Conservation (phyloP, 2,329 filamentous ascomycete species). For the Stemphylium beticola region DNA sequence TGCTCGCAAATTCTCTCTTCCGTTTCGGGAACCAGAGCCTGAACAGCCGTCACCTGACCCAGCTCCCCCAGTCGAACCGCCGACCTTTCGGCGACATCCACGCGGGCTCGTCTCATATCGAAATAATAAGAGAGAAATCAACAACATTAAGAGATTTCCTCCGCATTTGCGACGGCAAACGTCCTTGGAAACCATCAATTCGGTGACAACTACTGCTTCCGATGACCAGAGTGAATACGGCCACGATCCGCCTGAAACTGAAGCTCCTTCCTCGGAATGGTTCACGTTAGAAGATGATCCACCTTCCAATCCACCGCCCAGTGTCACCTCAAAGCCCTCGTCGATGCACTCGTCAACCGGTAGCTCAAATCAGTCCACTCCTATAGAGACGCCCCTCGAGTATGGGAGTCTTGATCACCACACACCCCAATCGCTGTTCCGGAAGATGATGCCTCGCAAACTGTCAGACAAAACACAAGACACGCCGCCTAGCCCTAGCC, state of each 20-base stretch:
- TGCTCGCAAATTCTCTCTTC: constrained; percentile 26
- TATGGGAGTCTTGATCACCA: constrained; percentile 19
- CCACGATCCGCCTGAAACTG: constrained; percentile 23
- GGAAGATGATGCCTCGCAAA: constrained; percentile 25
- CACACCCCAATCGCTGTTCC: constrained; percentile 29
- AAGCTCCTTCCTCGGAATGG: constrained; percentile 20
- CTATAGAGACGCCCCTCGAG: constrained; percentile 18
- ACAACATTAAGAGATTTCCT: constrained; percentile 28
- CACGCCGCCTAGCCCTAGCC: constrained; percentile 16
- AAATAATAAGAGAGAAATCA: constrained; percentile 20
- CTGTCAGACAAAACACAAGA: constrained; percentile 18
- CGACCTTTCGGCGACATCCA: constrained; percentile 16
- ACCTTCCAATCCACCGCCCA: constrained; percentile 12
- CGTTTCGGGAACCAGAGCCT: constrained; percentile 21
- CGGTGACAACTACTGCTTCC: constrained; percentile 32
- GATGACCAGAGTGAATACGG: constrained; percentile 19
- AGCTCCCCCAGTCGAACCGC: constrained; percentile 16
- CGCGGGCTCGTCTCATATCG: constrained; percentile 27
- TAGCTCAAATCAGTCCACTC: constrained; percentile 21
- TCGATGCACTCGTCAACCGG: constrained; percentile 15
- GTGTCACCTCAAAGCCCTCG: constrained; percentile 15
- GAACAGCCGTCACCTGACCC: constrained; percentile 11
- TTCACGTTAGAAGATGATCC: constrained; percentile 18
- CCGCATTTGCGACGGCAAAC: constrained; percentile 31
- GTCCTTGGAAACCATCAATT: constrained; percentile 43